Percentiles rank a stretch among this genome's conserved stretches.
Conservation (phyloP, 2,329 filamentous ascomycete species). For the Pseudocercospora crystallina region DNA sequence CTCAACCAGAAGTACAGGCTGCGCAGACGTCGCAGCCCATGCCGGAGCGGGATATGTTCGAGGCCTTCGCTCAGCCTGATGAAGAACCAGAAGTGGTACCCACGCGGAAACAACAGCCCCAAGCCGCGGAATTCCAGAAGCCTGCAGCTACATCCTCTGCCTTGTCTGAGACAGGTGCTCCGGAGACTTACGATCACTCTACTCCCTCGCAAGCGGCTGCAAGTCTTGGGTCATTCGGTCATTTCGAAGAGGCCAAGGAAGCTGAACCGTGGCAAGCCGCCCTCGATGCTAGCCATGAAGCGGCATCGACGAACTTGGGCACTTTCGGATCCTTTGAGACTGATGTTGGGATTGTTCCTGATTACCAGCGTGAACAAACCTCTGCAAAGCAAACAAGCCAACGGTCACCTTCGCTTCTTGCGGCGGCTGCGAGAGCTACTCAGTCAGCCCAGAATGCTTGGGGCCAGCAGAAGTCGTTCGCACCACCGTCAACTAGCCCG, state of each 20-base stretch:
- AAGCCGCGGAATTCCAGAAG: background rate
- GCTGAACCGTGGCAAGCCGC: background rate
- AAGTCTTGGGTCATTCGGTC: conserved; percentile 1
- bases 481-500: no score
- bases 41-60: no score
- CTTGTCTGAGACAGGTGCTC: background rate
- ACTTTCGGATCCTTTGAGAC: conserved; percentile 2
- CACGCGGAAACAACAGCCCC: background rate
- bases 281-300: background rate
- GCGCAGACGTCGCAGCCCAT: no score
- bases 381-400: background rate
- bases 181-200: background rate
- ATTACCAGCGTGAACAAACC: background rate
- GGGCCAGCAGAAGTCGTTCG: no score
- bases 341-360: background rate
- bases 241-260: background rate
- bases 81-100: background rate
- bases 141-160: background rate
- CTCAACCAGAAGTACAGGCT: no score
- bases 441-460: no score
- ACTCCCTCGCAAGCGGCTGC: background rate
- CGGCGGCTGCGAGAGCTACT: no score
- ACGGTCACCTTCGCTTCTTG: no score
- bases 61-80: background rate
- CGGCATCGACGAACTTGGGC: background rate